phyloP scores from a whole-genome alignment of 441 rosid genomes.

The Dalechampia spathulata region DNA sequence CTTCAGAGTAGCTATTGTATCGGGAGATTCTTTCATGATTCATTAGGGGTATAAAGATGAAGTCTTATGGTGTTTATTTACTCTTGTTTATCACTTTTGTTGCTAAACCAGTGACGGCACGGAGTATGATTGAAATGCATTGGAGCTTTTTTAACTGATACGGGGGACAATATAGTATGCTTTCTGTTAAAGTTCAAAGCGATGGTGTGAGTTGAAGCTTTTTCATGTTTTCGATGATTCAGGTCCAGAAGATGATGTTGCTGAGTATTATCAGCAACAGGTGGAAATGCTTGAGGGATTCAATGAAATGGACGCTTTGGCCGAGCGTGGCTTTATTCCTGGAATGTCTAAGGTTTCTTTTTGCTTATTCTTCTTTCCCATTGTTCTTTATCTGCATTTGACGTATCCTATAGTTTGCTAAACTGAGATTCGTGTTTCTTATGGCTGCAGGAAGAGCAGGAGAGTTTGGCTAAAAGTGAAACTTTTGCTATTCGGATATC shows the following conservation, averaged over 20 bases:
- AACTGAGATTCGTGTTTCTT: constrained; percentile 10
- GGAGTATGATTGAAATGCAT: too few species aligned
- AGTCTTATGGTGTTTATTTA: too few species aligned
- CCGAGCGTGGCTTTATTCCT: constrained; percentile 85
- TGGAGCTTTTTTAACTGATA: too few species aligned
- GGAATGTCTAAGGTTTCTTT: constrained; percentile 66
- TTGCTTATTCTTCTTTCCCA: neutral
- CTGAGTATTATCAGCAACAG: constrained; percentile 93
- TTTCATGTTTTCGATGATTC: constrained; percentile 16
- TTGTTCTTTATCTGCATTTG: neutral
- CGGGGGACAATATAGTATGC: too few species aligned
- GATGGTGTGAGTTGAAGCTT: neutral
- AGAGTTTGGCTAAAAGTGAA: constrained; percentile 76
- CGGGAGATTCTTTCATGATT: too few species aligned
- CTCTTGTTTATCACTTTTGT: too few species aligned
- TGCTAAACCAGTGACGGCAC: too few species aligned
- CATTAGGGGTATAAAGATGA: too few species aligned
- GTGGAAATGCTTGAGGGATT: constrained; percentile 93
- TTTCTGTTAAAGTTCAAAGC: neutral
- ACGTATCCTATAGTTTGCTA: constrained; percentile 2
- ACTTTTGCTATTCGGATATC: constrained; percentile 83
- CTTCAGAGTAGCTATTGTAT: too few species aligned
- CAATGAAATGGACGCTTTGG: constrained; percentile 85
- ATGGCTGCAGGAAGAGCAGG: constrained; percentile 70
- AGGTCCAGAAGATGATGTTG: constrained; percentile 85